A percentile compares a stretch with the other conserved stretches of the same genome.
Evolutionary conservation across 139 green algal species (phyloP).

Genomic region (Chlamydomonas sp.): DNA sequence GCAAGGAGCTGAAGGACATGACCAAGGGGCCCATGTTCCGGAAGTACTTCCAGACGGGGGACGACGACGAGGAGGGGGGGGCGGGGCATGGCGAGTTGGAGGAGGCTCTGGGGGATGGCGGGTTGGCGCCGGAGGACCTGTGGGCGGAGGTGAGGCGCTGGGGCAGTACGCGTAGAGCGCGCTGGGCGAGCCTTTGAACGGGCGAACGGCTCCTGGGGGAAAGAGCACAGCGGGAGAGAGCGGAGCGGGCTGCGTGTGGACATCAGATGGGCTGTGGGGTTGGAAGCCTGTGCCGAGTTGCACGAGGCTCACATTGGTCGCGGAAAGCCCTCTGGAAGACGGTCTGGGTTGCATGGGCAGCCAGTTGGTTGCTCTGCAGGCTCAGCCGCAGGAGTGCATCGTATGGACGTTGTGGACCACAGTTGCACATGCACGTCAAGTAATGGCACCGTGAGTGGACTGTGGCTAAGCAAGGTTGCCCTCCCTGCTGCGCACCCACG

Average conservation of each 20-base stretch:
- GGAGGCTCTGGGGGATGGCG: conserved; percentile 32
- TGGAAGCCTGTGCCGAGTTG: too few relatives aligned
- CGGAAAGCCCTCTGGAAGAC: too few relatives aligned
- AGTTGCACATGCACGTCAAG: too few relatives aligned
- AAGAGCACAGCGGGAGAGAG: not conserved
- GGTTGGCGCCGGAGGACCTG: conserved; percentile 39
- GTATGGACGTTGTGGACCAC: too few relatives aligned
- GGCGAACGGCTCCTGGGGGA: not conserved
- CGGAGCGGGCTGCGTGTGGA: not conserved
- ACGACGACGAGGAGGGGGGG: conserved; percentile 48
- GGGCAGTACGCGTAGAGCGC: not conserved
- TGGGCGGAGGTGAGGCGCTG: conserved; percentile 37
- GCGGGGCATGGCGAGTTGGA: conserved; percentile 18
- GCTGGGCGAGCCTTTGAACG: not conserved
- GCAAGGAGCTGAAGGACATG: conserved; percentile 25
- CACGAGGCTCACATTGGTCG: too few relatives aligned
- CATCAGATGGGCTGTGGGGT: not conserved
- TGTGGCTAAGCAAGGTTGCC: not conserved
- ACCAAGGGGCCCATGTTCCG: conserved; percentile 46
- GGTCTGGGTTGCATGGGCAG: too few relatives aligned
- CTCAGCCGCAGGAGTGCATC: too few relatives aligned
- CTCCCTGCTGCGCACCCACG: too few relatives aligned
- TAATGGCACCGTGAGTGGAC: not conserved
- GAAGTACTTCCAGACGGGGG: conserved; percentile 68
- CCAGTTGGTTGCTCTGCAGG: too few relatives aligned